Evolutionary conservation across 345 rosid genomes (phyloP), one percentile per base, ranked within the genome.

Genomic region (Alliaria petiolata): DNA sequence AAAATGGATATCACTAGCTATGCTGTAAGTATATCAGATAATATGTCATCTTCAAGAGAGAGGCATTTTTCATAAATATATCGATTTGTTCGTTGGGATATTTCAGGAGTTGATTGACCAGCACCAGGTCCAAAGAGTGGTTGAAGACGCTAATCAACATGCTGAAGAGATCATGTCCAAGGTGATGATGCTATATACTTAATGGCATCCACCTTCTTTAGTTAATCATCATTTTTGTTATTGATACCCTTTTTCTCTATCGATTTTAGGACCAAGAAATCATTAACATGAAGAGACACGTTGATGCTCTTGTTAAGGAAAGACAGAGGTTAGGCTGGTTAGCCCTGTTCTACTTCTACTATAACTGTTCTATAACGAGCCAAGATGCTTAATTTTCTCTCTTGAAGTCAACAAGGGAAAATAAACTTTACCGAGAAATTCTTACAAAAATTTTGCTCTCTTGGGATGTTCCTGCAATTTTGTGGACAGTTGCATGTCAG

Each of bases 1-100:
- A 90, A 87, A 77, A 67, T 90, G 84, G 97, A 93, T 67, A 83
- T 93, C 82, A 87, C 88, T 15, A 89, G 84, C 76, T 90, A 90
- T 67, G 97, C 96, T 30, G 98, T 90, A 82, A 83, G 96, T 82
- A 43, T 16, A 54, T 69, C 22, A 54, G 30, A 54, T 5, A 46
- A 36, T 54, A 54, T 19, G 52, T 31, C 39, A 69, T 19, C 43
- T 44, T 63, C 35, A 60, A 52, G 12, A 69, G 50, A 45, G 8
- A 51, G 19, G 35, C 52, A 11, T 30, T 15, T 75, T 44, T 54
- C 43, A 52, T 35, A 36, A 53, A 11, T 45, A 7, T 34, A 35
- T 42, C 1, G 3, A 20, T 54, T 43, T 69, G 34, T 35, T 62
- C 26, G 3, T 62, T 39, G 50, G 73, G 69, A 25, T 71, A n/a